Evolutionary conservation across 2,329 filamentous ascomycete species (phyloP).

Genomic region (Aureobasidium sp.): DNA sequence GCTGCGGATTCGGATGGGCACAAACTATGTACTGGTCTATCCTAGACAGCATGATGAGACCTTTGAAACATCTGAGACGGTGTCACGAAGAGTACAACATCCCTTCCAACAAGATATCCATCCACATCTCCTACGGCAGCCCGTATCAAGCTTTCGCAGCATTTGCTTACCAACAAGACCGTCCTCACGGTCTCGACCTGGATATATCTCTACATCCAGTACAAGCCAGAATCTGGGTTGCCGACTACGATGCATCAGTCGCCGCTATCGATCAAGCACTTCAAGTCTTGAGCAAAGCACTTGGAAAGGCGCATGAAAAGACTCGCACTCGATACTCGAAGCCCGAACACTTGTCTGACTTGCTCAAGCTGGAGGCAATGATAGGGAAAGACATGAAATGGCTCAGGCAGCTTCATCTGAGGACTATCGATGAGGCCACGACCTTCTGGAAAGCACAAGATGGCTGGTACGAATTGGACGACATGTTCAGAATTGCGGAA

Average conservation of each 20-base stretch:
- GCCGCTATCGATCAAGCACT: not conserved
- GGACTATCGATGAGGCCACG: not conserved
- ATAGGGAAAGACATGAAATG: not conserved
- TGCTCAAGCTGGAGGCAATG: not conserved
- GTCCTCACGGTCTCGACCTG: not conserved
- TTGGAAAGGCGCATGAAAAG: not conserved
- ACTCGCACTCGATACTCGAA: not conserved
- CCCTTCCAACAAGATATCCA: not conserved
- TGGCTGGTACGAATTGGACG: not conserved
- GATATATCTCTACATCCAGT: not conserved
- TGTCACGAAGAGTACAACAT: not conserved
- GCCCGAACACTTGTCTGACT: not conserved
- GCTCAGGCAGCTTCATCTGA: not conserved
- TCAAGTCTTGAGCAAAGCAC: not conserved
- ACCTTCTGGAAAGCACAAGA: not conserved
- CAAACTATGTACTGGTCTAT: too few species aligned
- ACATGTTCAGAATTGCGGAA: not conserved
- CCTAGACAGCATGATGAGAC: not conserved
- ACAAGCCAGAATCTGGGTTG: not conserved
- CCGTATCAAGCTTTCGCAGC: not conserved
- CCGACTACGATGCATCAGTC: not conserved
- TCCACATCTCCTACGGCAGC: not conserved
- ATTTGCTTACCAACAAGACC: not conserved
- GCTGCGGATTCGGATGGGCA: too few species aligned
- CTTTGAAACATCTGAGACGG: not conserved